These are phyloP conservation scores for Usnea hakonensis DNA, from an alignment of 495 filamentous ascomycete species.

Conservation along the genomic window DNA sequence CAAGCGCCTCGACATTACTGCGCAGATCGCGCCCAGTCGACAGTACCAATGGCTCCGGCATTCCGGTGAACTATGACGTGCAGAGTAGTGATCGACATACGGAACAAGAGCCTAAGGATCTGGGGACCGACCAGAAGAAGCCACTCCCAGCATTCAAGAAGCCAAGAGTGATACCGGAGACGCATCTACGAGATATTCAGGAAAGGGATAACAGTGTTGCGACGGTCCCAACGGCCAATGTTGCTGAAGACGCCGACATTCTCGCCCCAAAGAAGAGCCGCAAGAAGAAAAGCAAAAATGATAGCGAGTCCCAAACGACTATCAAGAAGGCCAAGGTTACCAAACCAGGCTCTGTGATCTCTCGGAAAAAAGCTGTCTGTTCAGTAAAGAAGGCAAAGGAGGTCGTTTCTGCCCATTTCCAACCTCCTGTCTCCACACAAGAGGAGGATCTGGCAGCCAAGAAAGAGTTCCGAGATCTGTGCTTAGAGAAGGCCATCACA, in stretches of 20 bases:
- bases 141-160: slow-evolving; percentile 2
- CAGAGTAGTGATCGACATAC: background rate
- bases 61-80: background rate
- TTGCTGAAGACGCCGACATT: background rate
- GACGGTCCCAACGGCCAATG: too few relatives aligned
- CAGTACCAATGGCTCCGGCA: background rate
- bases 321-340: slow-evolving; percentile 21
- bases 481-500: slow-evolving; percentile 41
- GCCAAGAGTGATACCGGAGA: background rate
- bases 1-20: slow-evolving; percentile 35
- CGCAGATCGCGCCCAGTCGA: slow-evolving; percentile 11
- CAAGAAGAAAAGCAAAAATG: slow-evolving; percentile 15
- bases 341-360: slow-evolving; percentile 11
- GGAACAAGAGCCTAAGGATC: slow-evolving; percentile 14
- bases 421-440: slow-evolving; percentile 19
- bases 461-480: slow-evolving; percentile 16
- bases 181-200: background rate
- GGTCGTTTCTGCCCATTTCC: background rate
- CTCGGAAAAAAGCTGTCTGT: background rate
- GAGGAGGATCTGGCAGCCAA: slow-evolving; percentile 7
- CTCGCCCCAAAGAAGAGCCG: slow-evolving; percentile 11
- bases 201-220: background rate
- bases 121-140: background rate
- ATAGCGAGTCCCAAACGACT: slow-evolving; percentile 13
- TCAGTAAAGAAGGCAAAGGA: slow-evolving; percentile 2